Evolutionary conservation across 768 basidiomycete species (phyloP).

Genomic region (Tylopilus sp.): DNA sequence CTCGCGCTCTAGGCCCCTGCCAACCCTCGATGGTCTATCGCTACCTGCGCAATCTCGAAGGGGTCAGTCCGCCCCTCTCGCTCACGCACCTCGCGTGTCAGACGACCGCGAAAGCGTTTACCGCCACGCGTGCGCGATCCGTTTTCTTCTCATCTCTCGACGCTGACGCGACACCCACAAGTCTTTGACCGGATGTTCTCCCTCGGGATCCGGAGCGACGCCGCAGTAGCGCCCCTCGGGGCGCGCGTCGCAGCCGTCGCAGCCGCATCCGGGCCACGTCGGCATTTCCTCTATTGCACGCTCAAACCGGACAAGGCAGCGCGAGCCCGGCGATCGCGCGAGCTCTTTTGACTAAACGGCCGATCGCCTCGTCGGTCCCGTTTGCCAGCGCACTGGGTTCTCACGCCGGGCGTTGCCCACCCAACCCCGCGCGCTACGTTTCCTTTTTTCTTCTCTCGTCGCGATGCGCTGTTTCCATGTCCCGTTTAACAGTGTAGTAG

Average conservation of each 20-base stretch:
- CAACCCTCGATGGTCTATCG: conserved; percentile 93
- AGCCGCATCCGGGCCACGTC: conserved; percentile 67
- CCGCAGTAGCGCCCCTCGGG: conserved; percentile 55
- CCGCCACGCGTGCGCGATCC: conserved; percentile 63
- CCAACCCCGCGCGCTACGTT: too few species aligned
- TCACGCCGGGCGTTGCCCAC: neutral
- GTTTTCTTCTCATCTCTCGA: neutral
- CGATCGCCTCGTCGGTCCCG: too few species aligned
- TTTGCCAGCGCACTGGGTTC: too few species aligned
- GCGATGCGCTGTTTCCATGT: neutral
- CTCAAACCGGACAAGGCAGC: conserved; percentile 56
- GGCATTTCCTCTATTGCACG: conserved; percentile 82
- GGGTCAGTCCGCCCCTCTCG: conserved; percentile 82
- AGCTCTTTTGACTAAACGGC: conserved; percentile 24
- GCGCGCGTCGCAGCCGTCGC: conserved; percentile 64
- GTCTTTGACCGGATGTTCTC: conserved; percentile 92
- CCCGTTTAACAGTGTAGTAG: neutral
- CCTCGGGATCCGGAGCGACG: conserved; percentile 72
- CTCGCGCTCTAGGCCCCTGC: conserved; percentile 54
- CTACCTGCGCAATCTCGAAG: conserved; percentile 86
- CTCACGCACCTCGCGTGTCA: conserved; percentile 88
- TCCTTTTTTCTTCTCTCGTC: neutral
- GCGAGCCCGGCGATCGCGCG: conserved; percentile 46
- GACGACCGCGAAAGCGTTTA: conserved; percentile 83
- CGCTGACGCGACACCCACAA: conserved; percentile 24